Evolutionary conservation across 106 monocot species (phyloP), one percentile per base, ranked within the genome.

Genomic region (Allium sativum): DNA sequence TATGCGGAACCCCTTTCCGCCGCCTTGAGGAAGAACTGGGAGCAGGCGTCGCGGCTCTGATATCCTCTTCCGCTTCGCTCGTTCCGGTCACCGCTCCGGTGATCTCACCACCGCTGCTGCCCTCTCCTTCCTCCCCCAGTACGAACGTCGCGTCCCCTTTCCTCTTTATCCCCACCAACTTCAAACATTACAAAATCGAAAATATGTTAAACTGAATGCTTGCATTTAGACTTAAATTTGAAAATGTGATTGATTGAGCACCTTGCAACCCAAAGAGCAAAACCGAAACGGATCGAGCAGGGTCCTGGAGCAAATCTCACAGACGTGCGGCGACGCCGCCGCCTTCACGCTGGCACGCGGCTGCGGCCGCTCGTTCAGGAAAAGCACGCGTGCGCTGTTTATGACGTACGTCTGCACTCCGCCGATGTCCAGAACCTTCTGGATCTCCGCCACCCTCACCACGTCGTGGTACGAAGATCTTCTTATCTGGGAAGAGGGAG

Each of bases 371-470:
- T 85, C 82, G 77, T 90, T 90, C 53, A 90, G 80, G 70, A 90
- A 90, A 17, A 90, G 56, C 16, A 90, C 90, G 2, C 80, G 62
- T 0, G 93, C 88, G 73, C 93, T 93, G 79, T 93, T 93, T 74
- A 93, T 93, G 53, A 93, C 93, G 65, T 93, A 93, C 9, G 88
- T 92, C 84, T 93, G 92, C 44, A 93, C 88, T 9, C 88, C 83
- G 65, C 67, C 53, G 51, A 81, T 69, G 61, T 91, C 91, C 62
- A 91, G 80, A 12, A 65, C 65, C 52, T 63, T 74, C 73, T 91
- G 87, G 51, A 86, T 73, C 80, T 91, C 91, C 51, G 77, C 8
- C 47, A 83, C 83, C 59, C 91, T 65, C 43, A 91, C 91, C 72
- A 91, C 91, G 62, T 91, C 91, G 68, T 91, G 93, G 74, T 93